A percentile compares a stretch with the other conserved stretches of the same genome.
phyloP scores from a whole-genome alignment of 2,329 filamentous ascomycete genomes.

The Calonectria pseudoturangicola region DNA sequence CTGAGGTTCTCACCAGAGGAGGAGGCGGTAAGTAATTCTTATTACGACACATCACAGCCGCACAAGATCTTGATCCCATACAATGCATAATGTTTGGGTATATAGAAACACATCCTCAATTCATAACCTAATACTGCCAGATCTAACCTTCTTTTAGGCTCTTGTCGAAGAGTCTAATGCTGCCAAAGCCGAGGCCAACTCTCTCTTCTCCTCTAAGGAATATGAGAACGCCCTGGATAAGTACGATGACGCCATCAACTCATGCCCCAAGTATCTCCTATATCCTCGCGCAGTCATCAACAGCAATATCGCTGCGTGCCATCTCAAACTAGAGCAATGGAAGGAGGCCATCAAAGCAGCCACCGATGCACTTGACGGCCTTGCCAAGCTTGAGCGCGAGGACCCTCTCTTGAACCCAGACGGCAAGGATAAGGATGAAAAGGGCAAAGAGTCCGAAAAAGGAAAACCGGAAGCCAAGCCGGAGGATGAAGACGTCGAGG shows the following conservation, averaged over 20 bases:
- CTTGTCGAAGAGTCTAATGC: constrained; percentile 83
- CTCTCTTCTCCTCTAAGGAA: constrained; percentile 82
- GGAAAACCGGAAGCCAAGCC: constrained; percentile 55
- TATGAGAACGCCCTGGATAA: constrained; percentile 87
- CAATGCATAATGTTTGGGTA: too few species aligned
- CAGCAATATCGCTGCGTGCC: constrained; percentile 92
- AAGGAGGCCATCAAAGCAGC: constrained; percentile 86
- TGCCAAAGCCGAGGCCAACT: constrained; percentile 85
- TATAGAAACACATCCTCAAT: not conserved
- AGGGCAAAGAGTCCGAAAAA: constrained; percentile 67
- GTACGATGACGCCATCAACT: constrained; percentile 87
- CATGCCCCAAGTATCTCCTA: constrained; percentile 89
- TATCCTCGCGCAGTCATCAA: constrained; percentile 91
- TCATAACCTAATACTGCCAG: not conserved
- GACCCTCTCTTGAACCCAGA: constrained; percentile 57
- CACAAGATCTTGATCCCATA: not conserved
- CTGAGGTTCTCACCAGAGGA: constrained; percentile 72
- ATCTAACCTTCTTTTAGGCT: constrained; percentile 64
- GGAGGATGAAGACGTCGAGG: constrained; percentile 69
- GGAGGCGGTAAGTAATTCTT: constrained; percentile 69
- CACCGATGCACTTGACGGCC: constrained; percentile 80
- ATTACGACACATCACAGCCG: not conserved
- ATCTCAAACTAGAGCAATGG: constrained; percentile 90
- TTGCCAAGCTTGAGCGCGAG: constrained; percentile 76
- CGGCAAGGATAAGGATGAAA: constrained; percentile 55